A percentile compares a stretch with the other conserved stretches of the same genome.
Evolutionary conservation across 2,329 filamentous ascomycete species (phyloP).

Genomic region (Canariomyces notabilis): DNA sequence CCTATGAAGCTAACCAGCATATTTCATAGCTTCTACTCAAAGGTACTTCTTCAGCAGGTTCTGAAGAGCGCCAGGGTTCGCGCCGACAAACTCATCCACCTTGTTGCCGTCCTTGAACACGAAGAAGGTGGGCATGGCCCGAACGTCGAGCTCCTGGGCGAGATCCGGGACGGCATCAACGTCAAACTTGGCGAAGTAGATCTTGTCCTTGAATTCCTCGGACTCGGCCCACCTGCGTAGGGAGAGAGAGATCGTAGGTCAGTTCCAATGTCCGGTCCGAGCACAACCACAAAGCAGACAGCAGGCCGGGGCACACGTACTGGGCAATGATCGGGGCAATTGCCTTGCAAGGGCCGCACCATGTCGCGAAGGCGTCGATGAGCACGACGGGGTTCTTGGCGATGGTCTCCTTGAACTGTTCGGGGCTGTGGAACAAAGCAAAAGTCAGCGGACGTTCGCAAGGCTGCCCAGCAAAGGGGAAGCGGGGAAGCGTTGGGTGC

Average conservation of each 20-base stretch:
- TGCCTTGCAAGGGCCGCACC: constrained; percentile 94
- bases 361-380: constrained; percentile 81
- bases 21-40: too few relatives aligned
- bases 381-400: constrained; percentile 53
- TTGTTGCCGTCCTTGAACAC: constrained; percentile 77
- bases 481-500: too few relatives aligned
- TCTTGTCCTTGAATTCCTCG: constrained; percentile 46
- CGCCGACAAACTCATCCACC: constrained; percentile 69
- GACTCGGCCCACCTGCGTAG: constrained; percentile 52
- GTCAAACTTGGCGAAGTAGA: constrained; percentile 84
- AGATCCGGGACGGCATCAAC: constrained; percentile 77
- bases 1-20: too few relatives aligned
- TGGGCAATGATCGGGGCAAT: constrained; percentile 72
- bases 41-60: constrained; percentile 32
- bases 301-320: constrained; percentile 44
- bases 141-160: constrained; percentile 70
- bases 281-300: too few relatives aligned
- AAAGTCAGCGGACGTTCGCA: constrained; percentile 4
- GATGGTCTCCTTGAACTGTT: constrained; percentile 34
- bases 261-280: too few relatives aligned
- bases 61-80: constrained; percentile 67
- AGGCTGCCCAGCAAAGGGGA: too few relatives aligned
- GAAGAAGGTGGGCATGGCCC: constrained; percentile 89
- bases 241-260: too few relatives aligned
- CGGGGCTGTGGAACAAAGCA: constrained; percentile 13